phyloP scores from a whole-genome alignment of 1,284 basidiomycete genomes.

The Malassezia dermatis region DNA sequence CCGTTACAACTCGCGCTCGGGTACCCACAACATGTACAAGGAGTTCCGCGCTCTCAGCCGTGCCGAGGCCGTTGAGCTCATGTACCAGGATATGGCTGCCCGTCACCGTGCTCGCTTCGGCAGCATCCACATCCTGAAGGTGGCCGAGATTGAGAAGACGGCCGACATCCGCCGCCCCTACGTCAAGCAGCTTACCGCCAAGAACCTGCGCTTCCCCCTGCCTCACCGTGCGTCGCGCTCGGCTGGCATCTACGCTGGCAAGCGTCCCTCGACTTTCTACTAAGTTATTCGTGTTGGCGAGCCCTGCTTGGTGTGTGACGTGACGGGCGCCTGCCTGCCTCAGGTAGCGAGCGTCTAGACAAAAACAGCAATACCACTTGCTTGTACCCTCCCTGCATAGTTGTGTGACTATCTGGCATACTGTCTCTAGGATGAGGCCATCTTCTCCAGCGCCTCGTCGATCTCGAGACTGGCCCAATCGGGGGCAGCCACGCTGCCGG shows the following conservation, averaged over 20 bases:
- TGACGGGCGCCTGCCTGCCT: not conserved
- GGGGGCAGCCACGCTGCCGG: conserved; percentile 13
- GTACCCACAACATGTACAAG: conserved; percentile 55
- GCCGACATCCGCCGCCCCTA: conserved; percentile 74
- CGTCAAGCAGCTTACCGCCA: conserved; percentile 88
- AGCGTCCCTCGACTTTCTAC: conserved; percentile 51
- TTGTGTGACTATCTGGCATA: not conserved
- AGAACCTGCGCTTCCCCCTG: conserved; percentile 92
- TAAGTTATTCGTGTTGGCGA: conserved; percentile 20
- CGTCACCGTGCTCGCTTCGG: conserved; percentile 98
- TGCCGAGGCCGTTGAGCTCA: conserved; percentile 84
- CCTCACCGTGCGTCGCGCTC: conserved; percentile 64
- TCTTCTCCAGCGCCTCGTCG: conserved; percentile 20
- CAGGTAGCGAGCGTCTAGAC: conserved; percentile 14
- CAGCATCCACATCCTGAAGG: conserved; percentile 91
- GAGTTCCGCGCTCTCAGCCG: conserved; percentile 95
- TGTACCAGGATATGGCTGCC: conserved; percentile 99
- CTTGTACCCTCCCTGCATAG: conserved; percentile 5
- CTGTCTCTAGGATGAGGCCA: not conserved
- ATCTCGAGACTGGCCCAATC: conserved; percentile 39
- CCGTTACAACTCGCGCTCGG: conserved; percentile 62
- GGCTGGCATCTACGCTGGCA: conserved; percentile 49
- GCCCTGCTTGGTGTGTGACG: not conserved
- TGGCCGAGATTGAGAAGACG: conserved; percentile 82
- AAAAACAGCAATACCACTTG: conserved; percentile 16